Base-by-base conservation (phyloP, 176 grass and related monocot species). In the Echinochloa phyllopogon region DNA sequence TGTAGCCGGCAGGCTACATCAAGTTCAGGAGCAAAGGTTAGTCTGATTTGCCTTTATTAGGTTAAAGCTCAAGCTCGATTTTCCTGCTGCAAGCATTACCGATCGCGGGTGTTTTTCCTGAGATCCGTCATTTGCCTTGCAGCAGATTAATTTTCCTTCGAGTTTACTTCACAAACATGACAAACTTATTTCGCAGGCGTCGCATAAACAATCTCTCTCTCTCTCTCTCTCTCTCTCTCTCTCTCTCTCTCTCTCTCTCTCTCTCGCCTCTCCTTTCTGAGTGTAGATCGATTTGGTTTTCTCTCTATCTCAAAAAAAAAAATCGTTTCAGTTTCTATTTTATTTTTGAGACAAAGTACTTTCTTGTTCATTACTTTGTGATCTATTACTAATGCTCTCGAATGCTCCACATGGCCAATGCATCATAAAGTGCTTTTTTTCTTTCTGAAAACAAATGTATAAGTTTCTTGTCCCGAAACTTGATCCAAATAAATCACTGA, bases 11-110 rank as follows among this genome's bases (percentile, higher is more conserved):
- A 49, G 51, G 78, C 58, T 27, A 52, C 10, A 21, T 49, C 40
- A n/a, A 50, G 41, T 51, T 83, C 74, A 74, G 47, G 14, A 14
- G 36, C 41, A 18, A 12, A 79, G 80, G 75, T 74, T 79, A 86
- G 29, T 66, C 50, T 65, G 64, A 41, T 83, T 70, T 57, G 12
- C 11, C 15, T 40, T 82, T 58, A 33, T 33, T 33, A 48, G 38
- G 40, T 90, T 20, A 50, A 27, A 49, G 15, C 56, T 53, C 50
- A 15, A 49, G 10, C 67, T 64, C 40, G 9, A 59, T 74, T 89
- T 59, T 42, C 29, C 12, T 25, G 8, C 36, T 81, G 3, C 10
- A 24, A 47, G 84, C 41, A 73, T 86, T n/a, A 43, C n/a, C 3
- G 25, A 41, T 62, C 10, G 33, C 77, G 24, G 76, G 63, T 7